Evolutionary conservation across 2,329 filamentous ascomycete genomes (phyloP).

Genomic region (Zymoseptoria pseudotritici): DNA sequence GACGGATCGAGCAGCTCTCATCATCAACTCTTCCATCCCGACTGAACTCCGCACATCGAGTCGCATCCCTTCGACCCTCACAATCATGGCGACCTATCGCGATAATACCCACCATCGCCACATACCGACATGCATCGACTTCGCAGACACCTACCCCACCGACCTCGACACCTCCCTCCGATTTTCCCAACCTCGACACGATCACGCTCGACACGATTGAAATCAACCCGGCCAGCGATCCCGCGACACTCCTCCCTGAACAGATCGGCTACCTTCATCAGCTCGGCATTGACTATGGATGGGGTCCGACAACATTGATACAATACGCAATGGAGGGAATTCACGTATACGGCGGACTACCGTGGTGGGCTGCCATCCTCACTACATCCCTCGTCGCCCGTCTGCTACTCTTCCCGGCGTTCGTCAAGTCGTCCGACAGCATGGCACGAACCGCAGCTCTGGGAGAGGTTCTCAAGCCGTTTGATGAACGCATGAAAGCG

Average conservation of each 20-base stretch:
- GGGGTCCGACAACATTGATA: slow-evolving; percentile 65
- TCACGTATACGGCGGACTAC: slow-evolving; percentile 65
- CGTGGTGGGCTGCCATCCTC: slow-evolving; percentile 76
- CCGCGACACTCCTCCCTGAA: slow-evolving; percentile 51
- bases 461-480: slow-evolving; percentile 49
- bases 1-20: slow-evolving; percentile 21
- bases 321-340: slow-evolving; percentile 75
- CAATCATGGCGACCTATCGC: slow-evolving; percentile 3
- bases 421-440: slow-evolving; percentile 54
- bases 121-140: slow-evolving; percentile 23
- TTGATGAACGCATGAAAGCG: slow-evolving; percentile 49
- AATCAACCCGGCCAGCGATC: slow-evolving; percentile 24
- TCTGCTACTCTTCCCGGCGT: slow-evolving; percentile 56
- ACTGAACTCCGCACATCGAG: slow-evolving; percentile 4
- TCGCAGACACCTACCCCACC: slow-evolving; percentile 23
- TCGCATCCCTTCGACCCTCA: slow-evolving; percentile 1
- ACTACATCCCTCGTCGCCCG: slow-evolving; percentile 60
- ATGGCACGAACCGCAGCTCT: slow-evolving; percentile 56
- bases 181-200: slow-evolving; percentile 24
- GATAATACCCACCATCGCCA: slow-evolving; percentile 11
- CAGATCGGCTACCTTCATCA: slow-evolving; percentile 73
- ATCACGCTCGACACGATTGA: slow-evolving; percentile 33
- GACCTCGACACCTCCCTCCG: slow-evolving; percentile 19
- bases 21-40: slow-evolving; percentile 13
- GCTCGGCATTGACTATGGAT: slow-evolving; percentile 82